These are phyloP conservation scores for Colletotrichum tamarilloi DNA, from an alignment of 2,329 filamentous ascomycete species.

Conservation along the genomic window DNA sequence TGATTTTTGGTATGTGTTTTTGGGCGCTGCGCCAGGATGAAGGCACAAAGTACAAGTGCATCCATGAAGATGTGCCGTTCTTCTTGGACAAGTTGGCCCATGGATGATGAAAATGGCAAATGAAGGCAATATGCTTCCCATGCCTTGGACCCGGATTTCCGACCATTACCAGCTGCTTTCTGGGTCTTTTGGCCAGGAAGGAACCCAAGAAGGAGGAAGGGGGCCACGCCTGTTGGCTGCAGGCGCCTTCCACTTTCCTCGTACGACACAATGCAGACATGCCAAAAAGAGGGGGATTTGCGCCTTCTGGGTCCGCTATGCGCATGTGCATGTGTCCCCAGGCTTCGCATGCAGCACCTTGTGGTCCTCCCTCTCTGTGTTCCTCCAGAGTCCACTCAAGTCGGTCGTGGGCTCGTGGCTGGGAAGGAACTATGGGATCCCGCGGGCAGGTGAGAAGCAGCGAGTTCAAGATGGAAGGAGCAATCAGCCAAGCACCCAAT, in stretches of 20 bases:
- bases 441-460: neutral
- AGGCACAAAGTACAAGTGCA: neutral
- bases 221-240: neutral
- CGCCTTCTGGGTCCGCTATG: neutral
- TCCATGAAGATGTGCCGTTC: neutral
- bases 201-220: neutral
- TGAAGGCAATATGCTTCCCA: conserved; percentile 2
- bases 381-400: no score
- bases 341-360: conserved; percentile 11
- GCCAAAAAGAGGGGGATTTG: neutral
- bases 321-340: neutral
- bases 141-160: neutral
- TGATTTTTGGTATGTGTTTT: neutral
- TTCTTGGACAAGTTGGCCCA: neutral
- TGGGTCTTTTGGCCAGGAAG: no score
- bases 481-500: neutral
- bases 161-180: neutral
- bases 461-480: neutral
- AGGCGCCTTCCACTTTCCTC: neutral
- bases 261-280: neutral
- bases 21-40: neutral
- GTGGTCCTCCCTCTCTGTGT: neutral
- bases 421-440: neutral
- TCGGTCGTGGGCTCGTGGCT: no score
- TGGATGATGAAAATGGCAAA: neutral